Evolutionary conservation across 495 filamentous ascomycete genomes (phyloP).

Genomic region (Melanomma pulvis-pyrius): DNA sequence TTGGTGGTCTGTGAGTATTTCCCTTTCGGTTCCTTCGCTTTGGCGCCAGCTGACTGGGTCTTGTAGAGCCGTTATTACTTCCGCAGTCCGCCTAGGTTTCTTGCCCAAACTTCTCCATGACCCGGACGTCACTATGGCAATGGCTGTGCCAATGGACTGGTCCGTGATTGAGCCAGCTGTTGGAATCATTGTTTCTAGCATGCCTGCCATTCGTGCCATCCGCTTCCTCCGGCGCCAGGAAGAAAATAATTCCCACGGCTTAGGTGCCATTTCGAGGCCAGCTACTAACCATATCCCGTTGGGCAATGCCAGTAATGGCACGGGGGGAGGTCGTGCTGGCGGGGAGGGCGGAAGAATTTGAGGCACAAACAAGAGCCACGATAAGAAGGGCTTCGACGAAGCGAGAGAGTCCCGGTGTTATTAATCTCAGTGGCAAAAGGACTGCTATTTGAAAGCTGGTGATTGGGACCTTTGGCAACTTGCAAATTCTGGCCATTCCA

Average conservation of each 20-base stretch:
- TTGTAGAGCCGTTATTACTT: slow-evolving; percentile 12
- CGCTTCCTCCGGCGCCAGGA: slow-evolving; percentile 2
- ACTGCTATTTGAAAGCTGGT: no score
- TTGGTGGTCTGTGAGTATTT: slow-evolving; percentile 17
- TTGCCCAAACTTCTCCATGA: slow-evolving; percentile 3
- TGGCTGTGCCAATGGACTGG: slow-evolving; percentile 23
- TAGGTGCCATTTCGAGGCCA: no score
- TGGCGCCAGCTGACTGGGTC: background rate
- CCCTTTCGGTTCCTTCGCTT: background rate
- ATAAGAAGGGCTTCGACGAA: no score
- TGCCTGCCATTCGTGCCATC: slow-evolving; percentile 19
- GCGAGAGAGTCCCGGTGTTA: no score
- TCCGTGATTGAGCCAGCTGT: slow-evolving; percentile 14
- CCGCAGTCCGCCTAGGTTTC: slow-evolving; percentile 17
- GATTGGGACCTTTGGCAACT: no score
- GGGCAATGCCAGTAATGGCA: background rate
- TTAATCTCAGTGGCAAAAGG: no score
- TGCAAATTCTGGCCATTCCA: no score
- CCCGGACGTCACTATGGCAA: slow-evolving; percentile 5
- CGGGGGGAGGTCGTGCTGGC: no score
- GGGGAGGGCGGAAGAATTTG: no score
- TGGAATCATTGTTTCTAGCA: slow-evolving; percentile 22
- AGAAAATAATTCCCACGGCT: slow-evolving; percentile 10
- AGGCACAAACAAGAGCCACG: no score
- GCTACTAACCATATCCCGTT: slow-evolving; percentile 17